Evolutionary conservation across 768 basidiomycete genomes (phyloP).

Genomic region (Boletus tomentosulus): DNA sequence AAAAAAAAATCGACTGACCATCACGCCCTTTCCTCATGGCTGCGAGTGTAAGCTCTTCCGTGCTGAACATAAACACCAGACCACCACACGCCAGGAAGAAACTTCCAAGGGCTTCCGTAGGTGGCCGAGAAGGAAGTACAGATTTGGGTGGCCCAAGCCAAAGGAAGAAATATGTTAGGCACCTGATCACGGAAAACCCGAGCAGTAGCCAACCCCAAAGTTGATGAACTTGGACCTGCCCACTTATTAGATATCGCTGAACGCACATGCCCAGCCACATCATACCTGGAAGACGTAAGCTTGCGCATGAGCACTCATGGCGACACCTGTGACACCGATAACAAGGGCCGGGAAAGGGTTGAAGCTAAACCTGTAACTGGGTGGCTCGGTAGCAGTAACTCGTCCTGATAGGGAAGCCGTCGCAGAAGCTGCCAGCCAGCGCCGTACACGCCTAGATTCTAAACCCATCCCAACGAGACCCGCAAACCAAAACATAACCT

Average conservation of each 20-base stretch:
- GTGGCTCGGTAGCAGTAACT: constrained; percentile 54
- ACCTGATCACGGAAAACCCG: constrained; percentile 73
- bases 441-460: constrained; percentile 70
- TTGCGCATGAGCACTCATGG: constrained; percentile 91
- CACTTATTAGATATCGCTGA: constrained; percentile 5
- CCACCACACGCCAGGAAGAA: constrained; percentile 89
- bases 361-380: constrained; percentile 72
- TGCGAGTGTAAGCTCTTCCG: constrained; percentile 84
- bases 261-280: background rate
- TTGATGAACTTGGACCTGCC: constrained; percentile 79
- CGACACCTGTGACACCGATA: constrained; percentile 89
- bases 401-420: constrained; percentile 33
- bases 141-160: constrained; percentile 84
- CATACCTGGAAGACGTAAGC: constrained; percentile 81
- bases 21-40: constrained; percentile 90
- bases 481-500: constrained; percentile 94
- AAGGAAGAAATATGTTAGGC: constrained; percentile 91
- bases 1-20: constrained; percentile 42
- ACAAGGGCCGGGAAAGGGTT: constrained; percentile 93
- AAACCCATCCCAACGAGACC: constrained; percentile 86
- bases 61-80: constrained; percentile 83
- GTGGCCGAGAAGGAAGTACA: constrained; percentile 86
- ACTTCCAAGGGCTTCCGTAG: constrained; percentile 85
- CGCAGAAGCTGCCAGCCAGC: constrained; percentile 64
- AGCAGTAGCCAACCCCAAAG: constrained; percentile 89